Evolutionary conservation across 768 basidiomycete species (phyloP), one percentile per base, ranked within the genome.

Genomic region (Serendipita indica): DNA sequence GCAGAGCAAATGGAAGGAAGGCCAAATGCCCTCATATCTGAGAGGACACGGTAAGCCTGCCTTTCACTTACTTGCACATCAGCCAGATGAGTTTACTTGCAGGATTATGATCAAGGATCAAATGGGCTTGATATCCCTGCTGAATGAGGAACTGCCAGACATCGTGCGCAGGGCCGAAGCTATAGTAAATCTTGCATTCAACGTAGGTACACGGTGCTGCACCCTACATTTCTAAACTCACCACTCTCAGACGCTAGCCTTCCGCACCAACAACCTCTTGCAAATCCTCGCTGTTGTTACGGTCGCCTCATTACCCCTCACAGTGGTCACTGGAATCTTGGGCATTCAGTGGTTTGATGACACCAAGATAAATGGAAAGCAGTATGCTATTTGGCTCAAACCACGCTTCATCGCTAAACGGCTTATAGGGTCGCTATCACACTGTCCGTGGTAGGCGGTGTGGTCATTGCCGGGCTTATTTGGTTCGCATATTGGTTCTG

Each of bases 321-420:
- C 49, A n/a, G 49, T 54, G 10, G 49, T 54, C 22, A 54, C 49
- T 10, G 49, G 49, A 20, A 54, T 54, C 10, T 28, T 54, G 32
- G 49, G 49, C 10, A 54, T 54, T 54, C 49, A 54, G 32, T 54
- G 49, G 49, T 54, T 54, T 18, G 49, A 54, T 54, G 25, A 54
- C 30, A 54, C 10, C 49, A 54, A 10, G n/a, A 30, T 54, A 7
- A 54, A 20, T 28, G 49, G 49, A 18, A 10, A 30, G 32, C 49
- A 54, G 49, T 54, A 30, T 28, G 49, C 32, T 25, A 20, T 20
- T 28, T 4, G 16, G 32, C 4, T 16, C 30, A 22, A 46, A 16
- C 7, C 32, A 18, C 49, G 4, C 22, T 10, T 28, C 25, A 27
- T 4, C 22, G 22, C 22, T 54, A 27, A 54, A 28, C n/a, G 3